These are phyloP conservation scores for Chaetomium sp. DNA, from an alignment of 2,329 filamentous ascomycete species.

Conservation along the genomic window DNA sequence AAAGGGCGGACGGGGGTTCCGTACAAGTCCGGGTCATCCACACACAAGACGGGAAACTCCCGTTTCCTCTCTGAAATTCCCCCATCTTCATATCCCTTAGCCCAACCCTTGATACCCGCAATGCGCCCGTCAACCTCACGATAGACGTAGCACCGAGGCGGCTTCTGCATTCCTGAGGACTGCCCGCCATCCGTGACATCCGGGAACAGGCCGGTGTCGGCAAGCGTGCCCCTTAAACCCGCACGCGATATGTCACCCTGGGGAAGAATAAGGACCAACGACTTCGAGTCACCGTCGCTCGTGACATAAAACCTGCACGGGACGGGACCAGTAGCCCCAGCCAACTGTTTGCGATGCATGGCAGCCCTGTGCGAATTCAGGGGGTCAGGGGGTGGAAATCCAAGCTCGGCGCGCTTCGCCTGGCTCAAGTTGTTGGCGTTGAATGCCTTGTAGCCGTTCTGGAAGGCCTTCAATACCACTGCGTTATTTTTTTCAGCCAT, in stretches of 20 bases:
- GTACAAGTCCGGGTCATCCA: constrained; percentile 28
- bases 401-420: constrained; percentile 12
- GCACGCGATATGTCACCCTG: constrained; percentile 28
- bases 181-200: constrained; percentile 9
- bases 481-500: constrained; percentile 30
- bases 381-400: constrained; percentile 11
- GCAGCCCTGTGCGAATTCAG: constrained; percentile 2
- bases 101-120: constrained; percentile 32
- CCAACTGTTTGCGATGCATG: constrained; percentile 1
- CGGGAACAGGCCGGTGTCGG: constrained; percentile 27
- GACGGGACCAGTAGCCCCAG: constrained; percentile 25
- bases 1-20: constrained; percentile 8
- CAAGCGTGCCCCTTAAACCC: constrained; percentile 27
- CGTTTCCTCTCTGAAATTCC: constrained; percentile 29
- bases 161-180: neutral
- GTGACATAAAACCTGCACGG: constrained; percentile 31
- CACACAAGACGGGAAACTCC: constrained; percentile 36
- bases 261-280: constrained; percentile 34
- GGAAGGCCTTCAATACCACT: constrained; percentile 26
- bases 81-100: constrained; percentile 31
- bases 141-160: constrained; percentile 32
- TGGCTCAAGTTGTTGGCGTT: constrained; percentile 24
- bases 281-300: constrained; percentile 27
- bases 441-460: constrained; percentile 28
- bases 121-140: constrained; percentile 20